Percentiles rank a stretch among this genome's conserved stretches.
Evolutionary conservation across 306 rosid genomes (phyloP).

Genomic region (Quillaja saponaria): DNA sequence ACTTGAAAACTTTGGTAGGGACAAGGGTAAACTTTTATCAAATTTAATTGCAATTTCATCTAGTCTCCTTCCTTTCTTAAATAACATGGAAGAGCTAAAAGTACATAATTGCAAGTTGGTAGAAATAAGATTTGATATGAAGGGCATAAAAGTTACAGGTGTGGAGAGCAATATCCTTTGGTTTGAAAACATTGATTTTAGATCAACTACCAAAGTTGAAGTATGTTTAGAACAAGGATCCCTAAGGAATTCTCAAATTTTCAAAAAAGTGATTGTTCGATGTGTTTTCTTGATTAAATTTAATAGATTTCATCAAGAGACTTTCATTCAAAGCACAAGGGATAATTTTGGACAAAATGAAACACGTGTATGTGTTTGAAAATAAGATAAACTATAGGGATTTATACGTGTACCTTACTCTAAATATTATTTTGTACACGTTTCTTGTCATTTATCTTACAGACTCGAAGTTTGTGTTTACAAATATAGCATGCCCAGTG

Average conservation of each 20-base stretch:
- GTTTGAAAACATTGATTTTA: not conserved
- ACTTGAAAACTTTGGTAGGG: not conserved
- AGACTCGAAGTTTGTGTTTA: no score
- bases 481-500: no score
- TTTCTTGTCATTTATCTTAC: no score
- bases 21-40: not conserved
- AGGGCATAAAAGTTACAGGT: not conserved
- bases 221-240: constrained; percentile 10
- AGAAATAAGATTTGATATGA: constrained; percentile 1
- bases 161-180: not conserved
- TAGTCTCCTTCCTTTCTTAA: not conserved
- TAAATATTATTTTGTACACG: no score
- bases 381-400: no score
- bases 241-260: not conserved
- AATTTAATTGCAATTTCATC: not conserved
- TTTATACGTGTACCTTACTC: no score
- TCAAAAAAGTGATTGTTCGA: not conserved
- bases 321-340: no score
- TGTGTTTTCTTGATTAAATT: no score
- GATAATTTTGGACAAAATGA: no score
- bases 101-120: not conserved
- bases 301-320: no score
- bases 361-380: no score
- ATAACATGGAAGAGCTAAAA: not conserved
- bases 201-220: not conserved